phyloP scores from a whole-genome alignment of 1,284 basidiomycete genomes.

The Boletus hoseneyae region DNA sequence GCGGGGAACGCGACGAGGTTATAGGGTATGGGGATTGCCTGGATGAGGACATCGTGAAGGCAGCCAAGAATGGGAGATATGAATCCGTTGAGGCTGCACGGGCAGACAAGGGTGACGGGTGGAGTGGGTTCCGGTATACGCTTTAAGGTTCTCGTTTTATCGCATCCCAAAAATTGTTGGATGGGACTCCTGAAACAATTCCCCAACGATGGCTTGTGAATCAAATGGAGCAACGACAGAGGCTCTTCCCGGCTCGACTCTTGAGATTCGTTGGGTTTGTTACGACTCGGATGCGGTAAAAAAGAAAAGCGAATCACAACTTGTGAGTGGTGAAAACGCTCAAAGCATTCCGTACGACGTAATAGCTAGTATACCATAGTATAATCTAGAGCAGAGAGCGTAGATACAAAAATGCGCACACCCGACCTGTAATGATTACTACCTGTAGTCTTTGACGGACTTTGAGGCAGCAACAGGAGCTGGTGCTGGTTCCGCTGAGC shows the following conservation, averaged over 20 bases:
- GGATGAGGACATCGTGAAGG: constrained; percentile 14
- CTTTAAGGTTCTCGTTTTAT: constrained; percentile 10
- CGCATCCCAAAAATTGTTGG: not conserved
- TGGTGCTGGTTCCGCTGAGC: constrained; percentile 44
- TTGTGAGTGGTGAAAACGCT: not conserved
- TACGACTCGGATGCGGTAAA: no score
- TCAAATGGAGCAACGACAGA: no score
- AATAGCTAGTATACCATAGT: not conserved
- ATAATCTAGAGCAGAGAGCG: constrained; percentile 10
- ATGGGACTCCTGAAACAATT: not conserved
- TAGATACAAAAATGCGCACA: constrained; percentile 11
- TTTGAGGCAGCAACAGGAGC: constrained; percentile 50
- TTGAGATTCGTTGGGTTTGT: no score
- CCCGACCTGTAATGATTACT: constrained; percentile 7
- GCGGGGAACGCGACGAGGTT: constrained; percentile 47
- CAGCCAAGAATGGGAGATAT: constrained; percentile 37
- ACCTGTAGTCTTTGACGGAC: constrained; percentile 31
- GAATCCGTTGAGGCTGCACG: constrained; percentile 38
- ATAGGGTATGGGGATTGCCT: constrained; percentile 31
- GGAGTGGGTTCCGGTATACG: constrained; percentile 47
- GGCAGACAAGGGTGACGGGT: constrained; percentile 43
- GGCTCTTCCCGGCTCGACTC: no score
- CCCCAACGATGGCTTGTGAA: not conserved
- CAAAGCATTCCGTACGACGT: not conserved
- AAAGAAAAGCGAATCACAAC: not conserved